Percentiles rank a stretch among this genome's conserved stretches.
phyloP scores from a whole-genome alignment of 2,329 filamentous ascomycete species.

The Aspergillus bombycis region DNA sequence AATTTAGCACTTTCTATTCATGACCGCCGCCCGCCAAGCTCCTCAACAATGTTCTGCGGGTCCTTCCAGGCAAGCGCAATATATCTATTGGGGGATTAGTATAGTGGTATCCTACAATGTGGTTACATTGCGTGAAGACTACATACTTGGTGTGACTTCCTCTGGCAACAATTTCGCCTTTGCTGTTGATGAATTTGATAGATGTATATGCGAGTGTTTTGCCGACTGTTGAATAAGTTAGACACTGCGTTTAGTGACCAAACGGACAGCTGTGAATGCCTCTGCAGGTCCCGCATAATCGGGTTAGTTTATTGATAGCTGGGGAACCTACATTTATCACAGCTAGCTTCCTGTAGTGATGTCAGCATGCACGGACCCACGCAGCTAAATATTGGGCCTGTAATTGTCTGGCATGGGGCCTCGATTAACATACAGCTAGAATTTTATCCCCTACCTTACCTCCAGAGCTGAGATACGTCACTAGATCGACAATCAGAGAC shows the following conservation, averaged over 20 bases:
- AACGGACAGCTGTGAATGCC: too few species aligned
- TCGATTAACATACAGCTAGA: slow-evolving; percentile 49
- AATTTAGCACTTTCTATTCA: background rate
- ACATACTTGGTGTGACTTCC: slow-evolving; percentile 69
- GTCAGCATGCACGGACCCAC: slow-evolving; percentile 19
- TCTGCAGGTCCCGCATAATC: background rate
- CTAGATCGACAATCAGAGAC: slow-evolving; percentile 30
- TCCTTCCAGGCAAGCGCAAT: slow-evolving; percentile 65
- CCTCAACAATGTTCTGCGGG: slow-evolving; percentile 62
- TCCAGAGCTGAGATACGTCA: slow-evolving; percentile 67
- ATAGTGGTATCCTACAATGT: background rate
- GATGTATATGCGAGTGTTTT: slow-evolving; percentile 68
- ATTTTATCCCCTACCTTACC: slow-evolving; percentile 65
- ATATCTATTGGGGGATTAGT: slow-evolving; percentile 45
- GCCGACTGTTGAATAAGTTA: slow-evolving; percentile 52
- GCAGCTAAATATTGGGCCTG: background rate
- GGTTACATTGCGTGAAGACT: background rate
- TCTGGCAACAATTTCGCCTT: slow-evolving; percentile 63
- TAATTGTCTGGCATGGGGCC: background rate
- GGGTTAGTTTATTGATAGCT: background rate
- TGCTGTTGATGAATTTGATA: slow-evolving; percentile 62
- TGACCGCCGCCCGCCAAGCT: slow-evolving; percentile 46
- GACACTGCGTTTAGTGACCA: background rate
- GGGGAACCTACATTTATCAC: slow-evolving; percentile 62
- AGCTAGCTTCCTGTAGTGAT: slow-evolving; percentile 56